Evolutionary conservation across 78 protist species (phyloP).

Genomic region (Protostelium mycophagum): DNA sequence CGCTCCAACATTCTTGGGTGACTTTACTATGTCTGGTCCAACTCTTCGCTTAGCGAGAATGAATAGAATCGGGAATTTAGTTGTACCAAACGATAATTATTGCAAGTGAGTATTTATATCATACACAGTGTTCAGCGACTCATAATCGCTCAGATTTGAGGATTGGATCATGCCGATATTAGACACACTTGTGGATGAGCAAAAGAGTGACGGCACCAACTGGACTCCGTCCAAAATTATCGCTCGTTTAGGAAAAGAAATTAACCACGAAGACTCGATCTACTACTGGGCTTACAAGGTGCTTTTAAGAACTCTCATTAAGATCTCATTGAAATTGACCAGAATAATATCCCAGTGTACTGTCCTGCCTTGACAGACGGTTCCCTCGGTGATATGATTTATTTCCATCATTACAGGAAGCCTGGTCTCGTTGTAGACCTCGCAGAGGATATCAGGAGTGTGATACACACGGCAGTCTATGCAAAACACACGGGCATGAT

Average conservation of each 20-base stretch:
- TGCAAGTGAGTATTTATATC: slow-evolving; percentile 30
- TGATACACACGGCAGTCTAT: slow-evolving; percentile 75
- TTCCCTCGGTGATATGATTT: slow-evolving; percentile 98
- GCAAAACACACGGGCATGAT: slow-evolving; percentile 91
- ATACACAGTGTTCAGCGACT: slow-evolving; percentile 40
- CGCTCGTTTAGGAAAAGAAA: slow-evolving; percentile 90
- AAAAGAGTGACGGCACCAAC: slow-evolving; percentile 31
- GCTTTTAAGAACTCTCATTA: neutral
- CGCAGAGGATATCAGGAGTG: slow-evolving; percentile 74
- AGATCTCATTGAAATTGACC: neutral
- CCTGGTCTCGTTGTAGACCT: slow-evolving; percentile 94
- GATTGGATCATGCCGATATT: slow-evolving; percentile 98
- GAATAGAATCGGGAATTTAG: slow-evolving; percentile 97
- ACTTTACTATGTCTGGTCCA: slow-evolving; percentile 84
- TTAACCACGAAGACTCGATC: slow-evolving; percentile 84
- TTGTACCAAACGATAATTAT: slow-evolving; percentile 98
- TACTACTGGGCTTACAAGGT: slow-evolving; percentile 93
- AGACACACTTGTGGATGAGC: slow-evolving; percentile 82
- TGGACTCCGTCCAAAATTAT: slow-evolving; percentile 96
- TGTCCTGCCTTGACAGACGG: slow-evolving; percentile 99
- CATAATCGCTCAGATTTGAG: slow-evolving; percentile 43
- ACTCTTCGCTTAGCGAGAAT: slow-evolving; percentile 69
- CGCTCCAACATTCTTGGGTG: slow-evolving; percentile 93
- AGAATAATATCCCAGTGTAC: slow-evolving; percentile 96
- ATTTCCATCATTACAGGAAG: slow-evolving; percentile 84